Evolutionary conservation across 2,329 filamentous ascomycete species (phyloP).

Genomic region (Penicillium occitanis): DNA sequence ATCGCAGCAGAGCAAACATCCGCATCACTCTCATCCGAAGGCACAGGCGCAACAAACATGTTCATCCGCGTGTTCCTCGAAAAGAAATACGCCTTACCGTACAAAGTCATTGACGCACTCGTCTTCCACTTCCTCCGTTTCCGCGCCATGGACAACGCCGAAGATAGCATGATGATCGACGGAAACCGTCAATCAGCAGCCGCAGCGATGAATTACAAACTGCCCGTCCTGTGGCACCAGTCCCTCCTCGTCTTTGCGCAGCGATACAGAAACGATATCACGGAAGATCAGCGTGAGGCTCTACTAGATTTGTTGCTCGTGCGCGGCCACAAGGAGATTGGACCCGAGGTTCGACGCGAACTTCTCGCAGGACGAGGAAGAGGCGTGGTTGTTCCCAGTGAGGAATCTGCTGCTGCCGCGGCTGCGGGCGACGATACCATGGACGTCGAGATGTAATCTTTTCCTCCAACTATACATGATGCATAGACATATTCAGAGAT

Average conservation of each 20-base stretch:
- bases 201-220: constrained; percentile 59
- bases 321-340: constrained; percentile 83
- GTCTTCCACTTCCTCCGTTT: constrained; percentile 97
- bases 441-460: constrained; percentile 59
- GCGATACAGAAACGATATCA: constrained; percentile 92
- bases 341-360: constrained; percentile 86
- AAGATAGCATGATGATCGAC: constrained; percentile 54
- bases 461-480: neutral
- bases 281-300: constrained; percentile 89
- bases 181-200: constrained; percentile 34
- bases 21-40: constrained; percentile 67
- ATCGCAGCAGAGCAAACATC: constrained; percentile 89
- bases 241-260: constrained; percentile 88
- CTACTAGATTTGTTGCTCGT: constrained; percentile 81
- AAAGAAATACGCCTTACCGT: constrained; percentile 95
- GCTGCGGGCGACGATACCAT: constrained; percentile 87
- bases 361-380: constrained; percentile 83
- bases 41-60: constrained; percentile 87
- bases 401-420: constrained; percentile 57
- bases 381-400: constrained; percentile 60
- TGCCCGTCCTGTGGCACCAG: constrained; percentile 97
- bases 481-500: neutral
- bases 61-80: constrained; percentile 91
- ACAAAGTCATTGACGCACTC: constrained; percentile 87
- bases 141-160: constrained; percentile 60